These are phyloP conservation scores for Ulvella scutata DNA, from an alignment of 139 green algal species.

Conservation along the genomic window DNA sequence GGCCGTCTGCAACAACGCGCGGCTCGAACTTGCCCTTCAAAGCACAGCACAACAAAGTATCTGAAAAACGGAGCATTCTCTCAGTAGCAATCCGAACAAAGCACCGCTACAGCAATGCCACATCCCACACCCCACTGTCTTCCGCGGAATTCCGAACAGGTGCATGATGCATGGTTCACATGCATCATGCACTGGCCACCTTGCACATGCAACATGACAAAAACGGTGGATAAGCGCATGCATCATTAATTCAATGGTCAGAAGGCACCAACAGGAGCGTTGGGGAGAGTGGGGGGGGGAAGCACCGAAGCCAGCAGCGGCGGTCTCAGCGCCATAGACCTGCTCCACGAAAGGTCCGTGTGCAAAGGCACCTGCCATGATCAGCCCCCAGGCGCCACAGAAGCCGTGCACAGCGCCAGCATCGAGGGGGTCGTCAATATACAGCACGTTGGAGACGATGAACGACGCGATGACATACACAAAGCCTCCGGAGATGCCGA, in stretches of 20 bases:
- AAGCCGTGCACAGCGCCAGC: neutral
- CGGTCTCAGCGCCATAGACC: neutral
- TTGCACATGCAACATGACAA: neutral
- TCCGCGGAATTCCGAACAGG: too few species aligned
- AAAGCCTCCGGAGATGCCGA: slow-evolving; percentile 21
- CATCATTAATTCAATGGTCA: neutral
- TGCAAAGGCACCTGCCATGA: neutral
- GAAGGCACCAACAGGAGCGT: neutral
- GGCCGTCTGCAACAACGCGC: too few species aligned
- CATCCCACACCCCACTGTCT: too few species aligned
- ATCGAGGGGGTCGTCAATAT: neutral
- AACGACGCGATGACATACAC: slow-evolving; percentile 16
- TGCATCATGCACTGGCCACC: neutral
- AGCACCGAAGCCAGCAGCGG: neutral
- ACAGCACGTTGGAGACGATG: neutral
- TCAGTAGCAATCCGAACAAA: too few species aligned
- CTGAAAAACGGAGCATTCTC: too few species aligned
- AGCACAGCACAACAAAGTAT: too few species aligned
- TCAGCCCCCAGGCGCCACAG: neutral
- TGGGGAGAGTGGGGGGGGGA: too few species aligned
- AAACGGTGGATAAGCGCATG: neutral
- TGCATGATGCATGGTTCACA: neutral
- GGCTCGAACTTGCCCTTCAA: too few species aligned
- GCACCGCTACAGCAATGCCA: too few species aligned
- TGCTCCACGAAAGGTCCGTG: neutral